phyloP scores from a whole-genome alignment of 106 monocot species.

The Hemerocallis citrina region DNA sequence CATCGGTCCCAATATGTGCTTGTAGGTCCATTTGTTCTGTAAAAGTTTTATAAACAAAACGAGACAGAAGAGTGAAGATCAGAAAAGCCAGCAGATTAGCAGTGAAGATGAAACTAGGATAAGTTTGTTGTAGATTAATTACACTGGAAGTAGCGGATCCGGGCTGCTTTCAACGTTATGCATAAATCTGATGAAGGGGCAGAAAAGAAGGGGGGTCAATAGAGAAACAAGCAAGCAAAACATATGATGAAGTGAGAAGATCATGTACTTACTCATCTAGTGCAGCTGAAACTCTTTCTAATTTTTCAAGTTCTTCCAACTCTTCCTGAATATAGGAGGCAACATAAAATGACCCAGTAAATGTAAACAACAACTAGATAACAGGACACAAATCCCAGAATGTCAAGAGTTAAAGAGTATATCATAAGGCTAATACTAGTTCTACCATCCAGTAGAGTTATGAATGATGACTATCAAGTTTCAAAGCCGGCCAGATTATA shows the following conservation, averaged over 20 bases:
- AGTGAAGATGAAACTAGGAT: neutral
- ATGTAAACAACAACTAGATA: too few relatives aligned
- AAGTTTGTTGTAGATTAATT: too few relatives aligned
- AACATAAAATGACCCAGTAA: slow-evolving; percentile 3
- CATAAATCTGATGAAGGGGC: slow-evolving; percentile 43
- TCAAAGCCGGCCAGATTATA: too few relatives aligned
- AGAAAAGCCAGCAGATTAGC: too few relatives aligned
- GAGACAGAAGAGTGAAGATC: neutral
- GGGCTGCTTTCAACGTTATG: slow-evolving; percentile 38
- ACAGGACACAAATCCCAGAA: too few relatives aligned
- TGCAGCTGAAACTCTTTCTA: slow-evolving; percentile 42
- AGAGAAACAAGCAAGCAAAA: neutral
- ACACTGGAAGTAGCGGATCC: slow-evolving; percentile 73
- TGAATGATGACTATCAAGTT: too few relatives aligned
- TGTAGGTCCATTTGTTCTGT: slow-evolving; percentile 57
- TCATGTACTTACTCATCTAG: slow-evolving; percentile 46
- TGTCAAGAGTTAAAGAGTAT: too few relatives aligned
- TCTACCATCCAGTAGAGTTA: too few relatives aligned
- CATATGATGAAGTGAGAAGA: neutral
- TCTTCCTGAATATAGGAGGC: slow-evolving; percentile 45
- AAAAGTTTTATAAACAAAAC: slow-evolving; percentile 2
- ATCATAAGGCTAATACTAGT: too few relatives aligned
- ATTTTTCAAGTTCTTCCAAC: slow-evolving; percentile 48
- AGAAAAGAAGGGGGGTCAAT: neutral
- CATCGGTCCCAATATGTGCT: slow-evolving; percentile 58